Evolutionary conservation across 2,329 filamentous ascomycete species (phyloP).

Genomic region (Pseudopyricularia cyperi): DNA sequence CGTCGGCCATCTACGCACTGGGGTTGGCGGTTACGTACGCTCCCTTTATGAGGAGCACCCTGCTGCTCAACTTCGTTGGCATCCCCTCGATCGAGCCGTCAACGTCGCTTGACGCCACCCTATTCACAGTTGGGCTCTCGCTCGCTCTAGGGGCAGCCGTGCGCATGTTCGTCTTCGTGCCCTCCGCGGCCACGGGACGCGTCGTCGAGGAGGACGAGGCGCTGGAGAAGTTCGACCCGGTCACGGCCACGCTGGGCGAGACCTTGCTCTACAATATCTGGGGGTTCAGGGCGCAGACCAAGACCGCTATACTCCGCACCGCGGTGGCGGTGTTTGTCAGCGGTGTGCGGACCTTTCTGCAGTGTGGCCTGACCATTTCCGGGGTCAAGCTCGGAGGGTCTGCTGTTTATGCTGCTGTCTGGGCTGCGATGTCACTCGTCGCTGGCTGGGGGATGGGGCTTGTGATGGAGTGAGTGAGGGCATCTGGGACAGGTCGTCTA

Average conservation of each 20-base stretch:
- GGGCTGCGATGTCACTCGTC: slow-evolving; percentile 52
- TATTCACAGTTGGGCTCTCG: slow-evolving; percentile 28
- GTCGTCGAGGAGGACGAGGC: slow-evolving; percentile 36
- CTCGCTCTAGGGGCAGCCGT: slow-evolving; percentile 54
- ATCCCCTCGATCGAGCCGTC: slow-evolving; percentile 51
- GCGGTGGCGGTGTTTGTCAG: slow-evolving; percentile 43
- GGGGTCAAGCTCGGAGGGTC: slow-evolving; percentile 62
- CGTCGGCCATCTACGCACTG: slow-evolving; percentile 63
- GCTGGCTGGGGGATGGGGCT: slow-evolving; percentile 42
- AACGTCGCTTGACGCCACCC: slow-evolving; percentile 38
- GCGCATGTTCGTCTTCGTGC: slow-evolving; percentile 65
- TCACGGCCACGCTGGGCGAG: slow-evolving; percentile 50
- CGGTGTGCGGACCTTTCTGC: slow-evolving; percentile 46
- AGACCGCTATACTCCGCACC: slow-evolving; percentile 53
- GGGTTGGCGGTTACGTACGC: slow-evolving; percentile 55
- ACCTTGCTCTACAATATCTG: slow-evolving; percentile 63
- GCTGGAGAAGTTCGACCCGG: slow-evolving; percentile 46
- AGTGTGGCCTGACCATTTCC: slow-evolving; percentile 52
- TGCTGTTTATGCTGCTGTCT: slow-evolving; percentile 58
- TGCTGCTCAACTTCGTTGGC: slow-evolving; percentile 65
- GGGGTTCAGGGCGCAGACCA: slow-evolving; percentile 50
- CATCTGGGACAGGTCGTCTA: no score
- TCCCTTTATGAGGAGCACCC: slow-evolving; percentile 55
- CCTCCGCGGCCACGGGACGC: slow-evolving; percentile 41
- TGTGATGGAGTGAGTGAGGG: slow-evolving; percentile 17